Percentiles rank a stretch among this genome's conserved stretches.
These are phyloP conservation scores for Elsinoe necatrix DNA, from an alignment of 2,329 filamentous ascomycete genomes.

Conservation along the genomic window DNA sequence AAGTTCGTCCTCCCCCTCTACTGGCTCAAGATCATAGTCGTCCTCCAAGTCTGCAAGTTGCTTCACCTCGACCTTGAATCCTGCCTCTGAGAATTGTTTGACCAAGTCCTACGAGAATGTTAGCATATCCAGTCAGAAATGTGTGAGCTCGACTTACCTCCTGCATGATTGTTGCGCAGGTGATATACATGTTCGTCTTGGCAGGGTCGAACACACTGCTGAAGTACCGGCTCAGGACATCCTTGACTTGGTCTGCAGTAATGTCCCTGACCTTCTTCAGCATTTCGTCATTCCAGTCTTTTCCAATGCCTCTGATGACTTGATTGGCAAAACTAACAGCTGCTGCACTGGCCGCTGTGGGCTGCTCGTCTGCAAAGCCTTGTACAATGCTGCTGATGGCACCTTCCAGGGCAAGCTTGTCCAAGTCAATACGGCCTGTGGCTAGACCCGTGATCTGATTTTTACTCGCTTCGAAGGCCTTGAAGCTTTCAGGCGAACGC, in stretches of 20 bases:
- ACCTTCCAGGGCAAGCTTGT: constrained; percentile 76
- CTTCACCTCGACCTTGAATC: constrained; percentile 70
- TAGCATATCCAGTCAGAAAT: constrained; percentile 19
- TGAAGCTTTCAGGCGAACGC: constrained; percentile 79
- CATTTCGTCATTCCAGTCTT: constrained; percentile 69
- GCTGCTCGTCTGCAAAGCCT: constrained; percentile 76
- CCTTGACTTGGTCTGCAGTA: constrained; percentile 65
- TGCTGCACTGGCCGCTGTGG: constrained; percentile 74
- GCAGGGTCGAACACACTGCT: constrained; percentile 71
- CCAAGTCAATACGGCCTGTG: constrained; percentile 61
- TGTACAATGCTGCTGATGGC: constrained; percentile 86
- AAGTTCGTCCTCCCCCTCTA: constrained; percentile 51
- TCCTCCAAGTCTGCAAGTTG: constrained; percentile 75
- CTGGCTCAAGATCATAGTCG: constrained; percentile 70
- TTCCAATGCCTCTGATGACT: constrained; percentile 66
- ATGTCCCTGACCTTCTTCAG: constrained; percentile 70
- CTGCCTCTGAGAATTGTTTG: constrained; percentile 62
- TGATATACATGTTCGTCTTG: constrained; percentile 77
- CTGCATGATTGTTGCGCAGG: constrained; percentile 75
- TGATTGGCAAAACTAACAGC: constrained; percentile 73
- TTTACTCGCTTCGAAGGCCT: constrained; percentile 71
- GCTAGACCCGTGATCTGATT: constrained; percentile 67
- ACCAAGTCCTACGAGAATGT: constrained; percentile 54
- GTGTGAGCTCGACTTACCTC: constrained; percentile 53
- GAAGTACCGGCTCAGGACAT: constrained; percentile 64